These are phyloP conservation scores for Henckelia pumila DNA, from an alignment of 257 asterid genomes.

Conservation along the genomic window DNA sequence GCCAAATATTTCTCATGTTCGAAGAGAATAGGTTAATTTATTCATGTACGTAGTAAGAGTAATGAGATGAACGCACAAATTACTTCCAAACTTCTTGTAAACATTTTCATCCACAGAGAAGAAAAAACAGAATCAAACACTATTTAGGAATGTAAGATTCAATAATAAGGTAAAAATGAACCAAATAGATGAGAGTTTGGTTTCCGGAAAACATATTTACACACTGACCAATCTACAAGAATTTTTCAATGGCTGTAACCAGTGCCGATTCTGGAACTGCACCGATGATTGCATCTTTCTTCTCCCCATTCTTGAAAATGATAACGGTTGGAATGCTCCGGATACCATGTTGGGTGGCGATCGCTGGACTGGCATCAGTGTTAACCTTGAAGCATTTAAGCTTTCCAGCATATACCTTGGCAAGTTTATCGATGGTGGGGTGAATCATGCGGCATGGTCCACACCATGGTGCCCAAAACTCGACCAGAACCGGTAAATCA, in stretches of 20 bases:
- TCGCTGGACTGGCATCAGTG: constrained; percentile 74
- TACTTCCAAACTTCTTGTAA: too few relatives aligned
- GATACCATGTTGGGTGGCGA: constrained; percentile 81
- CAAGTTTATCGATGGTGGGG: constrained; percentile 72
- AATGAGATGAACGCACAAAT: neutral
- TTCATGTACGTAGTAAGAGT: neutral
- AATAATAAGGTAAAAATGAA: too few relatives aligned
- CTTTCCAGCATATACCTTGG: constrained; percentile 66
- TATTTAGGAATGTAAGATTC: neutral
- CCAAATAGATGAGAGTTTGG: constrained; percentile 13
- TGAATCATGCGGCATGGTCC: constrained; percentile 98
- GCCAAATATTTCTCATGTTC: neutral
- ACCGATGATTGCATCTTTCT: constrained; percentile 85
- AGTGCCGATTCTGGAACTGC: constrained; percentile 82
- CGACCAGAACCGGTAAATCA: constrained; percentile 67
- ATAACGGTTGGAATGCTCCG: constrained; percentile 94
- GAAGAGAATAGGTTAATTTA: too few relatives aligned
- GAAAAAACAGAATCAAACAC: neutral
- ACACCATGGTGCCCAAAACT: constrained; percentile 99
- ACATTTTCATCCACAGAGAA: too few relatives aligned
- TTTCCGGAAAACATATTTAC: constrained; percentile 27
- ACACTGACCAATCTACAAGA: constrained; percentile 48
- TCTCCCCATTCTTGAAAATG: constrained; percentile 75
- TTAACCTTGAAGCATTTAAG: constrained; percentile 85
- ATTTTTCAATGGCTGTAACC: constrained; percentile 65